These are phyloP conservation scores for Cyclotella cryptica DNA, from an alignment of 108 stramenopile species.

Conservation along the genomic window DNA sequence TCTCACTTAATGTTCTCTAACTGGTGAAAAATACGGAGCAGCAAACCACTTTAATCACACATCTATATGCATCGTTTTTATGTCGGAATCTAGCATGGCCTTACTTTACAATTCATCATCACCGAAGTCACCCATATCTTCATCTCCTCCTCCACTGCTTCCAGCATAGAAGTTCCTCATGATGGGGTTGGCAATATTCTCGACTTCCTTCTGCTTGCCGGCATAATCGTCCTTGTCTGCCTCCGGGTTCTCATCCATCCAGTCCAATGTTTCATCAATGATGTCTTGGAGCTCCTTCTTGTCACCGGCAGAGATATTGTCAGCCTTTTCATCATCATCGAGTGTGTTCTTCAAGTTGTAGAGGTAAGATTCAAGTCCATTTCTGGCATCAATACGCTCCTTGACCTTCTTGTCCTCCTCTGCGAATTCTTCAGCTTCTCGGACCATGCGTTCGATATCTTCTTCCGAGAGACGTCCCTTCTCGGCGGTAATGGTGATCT, in stretches of 20 bases:
- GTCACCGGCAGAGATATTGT: slow-evolving; percentile 78
- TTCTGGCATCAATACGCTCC: slow-evolving; percentile 91
- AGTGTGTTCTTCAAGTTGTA: slow-evolving; percentile 96
- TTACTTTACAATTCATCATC: slow-evolving; percentile 70
- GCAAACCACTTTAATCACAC: too few species aligned
- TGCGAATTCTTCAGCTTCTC: slow-evolving; percentile 97
- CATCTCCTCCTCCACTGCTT: slow-evolving; percentile 52
- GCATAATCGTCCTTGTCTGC: slow-evolving; percentile 96
- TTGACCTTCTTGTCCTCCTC: slow-evolving; percentile 92
- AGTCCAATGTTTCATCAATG: slow-evolving; percentile 90
- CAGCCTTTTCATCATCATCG: slow-evolving; percentile 71
- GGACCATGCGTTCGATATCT: slow-evolving; percentile 98
- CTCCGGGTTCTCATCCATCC: slow-evolving; percentile 94
- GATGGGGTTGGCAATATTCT: slow-evolving; percentile 95
- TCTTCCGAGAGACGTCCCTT: slow-evolving; percentile 97
- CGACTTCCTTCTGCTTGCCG: slow-evolving; percentile 97
- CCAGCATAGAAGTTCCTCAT: slow-evolving; percentile 81
- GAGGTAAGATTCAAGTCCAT: slow-evolving; percentile 94
- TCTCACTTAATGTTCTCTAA: too few species aligned
- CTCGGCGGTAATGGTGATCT: slow-evolving; percentile 97
- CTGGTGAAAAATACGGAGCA: too few species aligned
- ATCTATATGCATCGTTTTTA: too few species aligned
- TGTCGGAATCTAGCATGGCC: too few species aligned
- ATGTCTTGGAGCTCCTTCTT: slow-evolving; percentile 69
- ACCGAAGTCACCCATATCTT: slow-evolving; percentile 77